These are phyloP conservation scores for Candida ficus DNA, from an alignment of 805 yeast genomes.

Conservation along the genomic window DNA sequence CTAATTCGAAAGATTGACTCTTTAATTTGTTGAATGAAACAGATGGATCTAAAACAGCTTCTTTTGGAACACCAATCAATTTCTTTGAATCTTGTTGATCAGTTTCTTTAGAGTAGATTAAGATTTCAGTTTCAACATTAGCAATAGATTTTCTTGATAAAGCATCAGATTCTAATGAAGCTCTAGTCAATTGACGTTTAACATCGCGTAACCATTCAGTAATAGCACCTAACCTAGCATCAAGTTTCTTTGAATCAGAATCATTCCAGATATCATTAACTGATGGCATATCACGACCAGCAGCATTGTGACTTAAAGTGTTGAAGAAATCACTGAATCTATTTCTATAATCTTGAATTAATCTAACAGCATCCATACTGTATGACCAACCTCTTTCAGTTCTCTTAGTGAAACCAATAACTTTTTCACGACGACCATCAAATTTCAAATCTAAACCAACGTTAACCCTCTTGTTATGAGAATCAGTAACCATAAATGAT, in stretches of 20 bases:
- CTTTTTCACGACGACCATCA: constrained; percentile 75
- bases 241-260: constrained; percentile 25
- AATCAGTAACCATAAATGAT: constrained; percentile 54
- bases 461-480: constrained; percentile 48
- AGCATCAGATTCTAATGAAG: constrained; percentile 73
- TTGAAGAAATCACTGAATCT: constrained; percentile 60
- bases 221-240: constrained; percentile 26
- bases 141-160: constrained; percentile 60
- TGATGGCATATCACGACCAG: constrained; percentile 26
- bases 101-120: constrained; percentile 39
- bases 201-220: constrained; percentile 42
- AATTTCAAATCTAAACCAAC: constrained; percentile 83
- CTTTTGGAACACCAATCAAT: constrained; percentile 77
- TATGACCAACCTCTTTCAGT: constrained; percentile 72
- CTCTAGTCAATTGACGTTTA: constrained; percentile 52
- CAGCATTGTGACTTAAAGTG: constrained; percentile 27
- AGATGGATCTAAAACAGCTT: constrained; percentile 73
- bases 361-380: constrained; percentile 65
- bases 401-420: constrained; percentile 78
- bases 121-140: constrained; percentile 59
- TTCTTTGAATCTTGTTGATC: constrained; percentile 47
- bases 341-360: constrained; percentile 55
- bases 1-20: constrained; percentile 73
- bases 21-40: constrained; percentile 67
- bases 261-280: constrained; percentile 31